Evolutionary conservation across 495 filamentous ascomycete genomes (phyloP), one percentile per base, ranked within the genome.

Genomic region (Penicillium manginii): DNA sequence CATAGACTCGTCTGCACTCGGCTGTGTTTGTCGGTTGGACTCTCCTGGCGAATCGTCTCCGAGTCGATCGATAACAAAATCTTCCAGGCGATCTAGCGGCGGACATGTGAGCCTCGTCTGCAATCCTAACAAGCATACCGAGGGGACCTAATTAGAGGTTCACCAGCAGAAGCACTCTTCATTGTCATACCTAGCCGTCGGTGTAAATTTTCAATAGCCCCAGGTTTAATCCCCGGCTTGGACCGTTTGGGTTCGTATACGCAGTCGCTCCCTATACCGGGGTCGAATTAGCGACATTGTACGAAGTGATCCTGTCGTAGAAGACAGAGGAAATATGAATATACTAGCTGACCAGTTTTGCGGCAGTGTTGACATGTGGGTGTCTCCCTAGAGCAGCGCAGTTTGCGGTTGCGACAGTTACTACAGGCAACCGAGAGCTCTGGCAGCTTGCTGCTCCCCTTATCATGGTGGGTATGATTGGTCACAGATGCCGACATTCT

Each of bases 131-230:
- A 29, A 29, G 26, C 26, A 8, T 8, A 8, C 26, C 26, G 26
- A 29, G 26, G 6, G 26, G 5, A 29, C 26, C 26, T 29, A 29
- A 29, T 8, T 8, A 29, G 6, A 29, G 26, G 26, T 50, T 37
- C 31, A 35, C 49, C 29, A 18, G 29, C 35, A 3, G 29, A 51
- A 35, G 11, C 49, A 51, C 49, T 35, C 55, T 50, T 69, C 61
- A 17, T 69, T 52, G 11, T 62, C 60, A 47, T 52, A 60, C 58
- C 64, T 35, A 70, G 46, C 17, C 67, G 57, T 29, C 62, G 62
- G 39, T 59, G 61, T 23, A 70, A 35, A 47, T 51, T 58, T 47
- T 70, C 65, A 33, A 70, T 62, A 17, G 65, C 67, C n/a, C 67
- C 67, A 21, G 59, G 14, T 54, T 61, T 60, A 37, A 70, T 46